phyloP scores from a whole-genome alignment of 345 rosid genomes.

The Nephelium lappaceum region DNA sequence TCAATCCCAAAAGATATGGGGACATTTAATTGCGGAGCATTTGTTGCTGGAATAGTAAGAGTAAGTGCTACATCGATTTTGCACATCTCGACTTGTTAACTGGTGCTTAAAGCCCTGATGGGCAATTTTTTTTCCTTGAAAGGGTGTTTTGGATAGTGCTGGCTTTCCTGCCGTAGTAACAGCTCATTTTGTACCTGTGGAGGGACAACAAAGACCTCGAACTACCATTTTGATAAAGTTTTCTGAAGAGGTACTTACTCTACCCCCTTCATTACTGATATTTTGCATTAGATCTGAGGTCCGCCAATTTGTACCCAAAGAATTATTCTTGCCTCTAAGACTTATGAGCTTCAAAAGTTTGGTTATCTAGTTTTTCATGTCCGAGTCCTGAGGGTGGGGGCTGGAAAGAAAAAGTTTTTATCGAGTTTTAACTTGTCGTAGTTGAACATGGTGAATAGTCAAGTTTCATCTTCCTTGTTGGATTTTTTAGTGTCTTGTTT shows the following conservation, averaged over 20 bases:
- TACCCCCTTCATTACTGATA: background rate
- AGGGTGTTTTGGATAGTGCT: constrained; percentile 94
- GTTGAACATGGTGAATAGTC: background rate
- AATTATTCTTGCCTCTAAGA: background rate
- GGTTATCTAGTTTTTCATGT: background rate
- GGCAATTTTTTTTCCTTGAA: constrained; percentile 21
- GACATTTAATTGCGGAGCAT: constrained; percentile 98
- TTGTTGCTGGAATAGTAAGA: constrained; percentile 97
- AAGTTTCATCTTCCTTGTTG: background rate
- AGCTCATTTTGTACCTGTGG: constrained; percentile 98
- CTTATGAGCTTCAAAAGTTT: background rate
- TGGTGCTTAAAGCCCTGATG: constrained; percentile 23
- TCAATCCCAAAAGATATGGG: constrained; percentile 99
- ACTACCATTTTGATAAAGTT: constrained; percentile 98
- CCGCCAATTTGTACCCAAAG: background rate
- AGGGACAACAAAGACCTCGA: constrained; percentile 94
- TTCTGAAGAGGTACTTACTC: constrained; percentile 78
- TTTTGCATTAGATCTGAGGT: background rate
- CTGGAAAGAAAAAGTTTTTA: background rate
- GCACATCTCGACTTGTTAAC: background rate
- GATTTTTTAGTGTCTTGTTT: background rate
- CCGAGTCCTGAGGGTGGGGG: background rate
- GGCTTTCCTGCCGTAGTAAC: constrained; percentile 98
- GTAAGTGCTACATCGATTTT: constrained; percentile 38
- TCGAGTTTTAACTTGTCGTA: background rate